Evolutionary conservation across 2,329 filamentous ascomycete genomes (phyloP), one percentile per base, ranked within the genome.

Genomic region (Sodiomyces alkalinus): DNA sequence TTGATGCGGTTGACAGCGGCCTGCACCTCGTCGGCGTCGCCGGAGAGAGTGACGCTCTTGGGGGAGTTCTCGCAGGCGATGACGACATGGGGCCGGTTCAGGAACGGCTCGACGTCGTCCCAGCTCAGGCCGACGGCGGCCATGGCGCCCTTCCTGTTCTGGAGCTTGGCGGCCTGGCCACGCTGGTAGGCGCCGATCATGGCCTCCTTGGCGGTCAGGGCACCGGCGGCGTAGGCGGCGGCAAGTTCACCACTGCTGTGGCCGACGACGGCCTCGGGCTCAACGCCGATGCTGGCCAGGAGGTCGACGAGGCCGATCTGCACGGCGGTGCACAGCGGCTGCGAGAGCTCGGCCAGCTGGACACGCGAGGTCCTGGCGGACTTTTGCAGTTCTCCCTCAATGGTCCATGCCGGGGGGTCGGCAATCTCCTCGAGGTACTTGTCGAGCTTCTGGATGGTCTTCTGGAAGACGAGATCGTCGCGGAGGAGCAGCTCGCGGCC

Each of bases 171-270:
- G 2, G 34, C 17, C 5, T 38, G 28, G 1, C 58, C 60, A 7
- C 59, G 50, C 25, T 52, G 51, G 32, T 53, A 61, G 0, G 56
- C 53, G 0, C 48, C 38, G 3, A 40, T 41, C 27, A 60, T 51
- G 6, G 58, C 56, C 4, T 51, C 47, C 11, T 44, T 33, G 1
- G 45, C 38, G 0, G 49, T 43, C 4, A 62, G 32, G 2, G 39
- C 33, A 1, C 56, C 53, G 0, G 49, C 43, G 1, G 55, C 53
- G 26, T 60, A 61, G 0, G 58, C 56, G 2, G 57, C 59, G 0
- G 50, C 57, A 19, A 62, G 56, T 32, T 62, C 59, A 2, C 59
- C 59, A 2, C 41, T 47, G 0, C 52, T 57, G 32, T 63, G 59
- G 1, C 58, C 59, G 3, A 59, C 46, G 0, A 55, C 51, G 1